Conservation (phyloP, 2,329 filamentous ascomycete species). For the Myriangium duriaei region DNA sequence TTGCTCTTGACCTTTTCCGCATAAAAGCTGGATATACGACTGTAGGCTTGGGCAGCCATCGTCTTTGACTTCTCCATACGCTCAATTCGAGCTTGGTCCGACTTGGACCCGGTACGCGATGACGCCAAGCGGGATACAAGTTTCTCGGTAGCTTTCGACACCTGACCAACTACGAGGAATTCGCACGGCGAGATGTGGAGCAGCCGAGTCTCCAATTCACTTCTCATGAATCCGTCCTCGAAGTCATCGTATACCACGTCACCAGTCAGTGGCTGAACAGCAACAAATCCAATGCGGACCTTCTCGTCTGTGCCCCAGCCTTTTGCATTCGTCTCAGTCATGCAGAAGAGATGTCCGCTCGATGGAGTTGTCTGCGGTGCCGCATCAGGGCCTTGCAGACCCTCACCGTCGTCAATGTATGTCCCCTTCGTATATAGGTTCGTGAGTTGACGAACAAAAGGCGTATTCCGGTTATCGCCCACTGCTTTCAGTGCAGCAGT, state of each 20-base stretch:
- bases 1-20: conserved; percentile 62
- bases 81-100: conserved; percentile 79
- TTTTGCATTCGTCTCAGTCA: conserved; percentile 74
- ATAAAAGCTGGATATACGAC: conserved; percentile 87
- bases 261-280: conserved; percentile 88
- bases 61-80: conserved; percentile 63
- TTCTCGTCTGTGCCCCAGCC: conserved; percentile 80
- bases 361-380: conserved; percentile 46
- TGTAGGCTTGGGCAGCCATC: conserved; percentile 71
- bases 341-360: conserved; percentile 81
- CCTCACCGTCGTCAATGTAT: conserved; percentile 87
- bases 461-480: conserved; percentile 84
- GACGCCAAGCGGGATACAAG: conserved; percentile 80
- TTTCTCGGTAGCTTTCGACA: conserved; percentile 86
- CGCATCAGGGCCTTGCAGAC: conserved; percentile 47
- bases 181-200: conserved; percentile 94
- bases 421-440: conserved; percentile 97
- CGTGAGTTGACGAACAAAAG: conserved; percentile 84
- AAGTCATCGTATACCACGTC: conserved; percentile 95
- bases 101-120: conserved; percentile 80
- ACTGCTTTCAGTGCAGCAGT: conserved; percentile 92
- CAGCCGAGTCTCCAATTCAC: conserved; percentile 88
- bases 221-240: conserved; percentile 94
- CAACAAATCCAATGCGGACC: conserved; percentile 80
- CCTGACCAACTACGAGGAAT: conserved; percentile 79